These are phyloP conservation scores for Colletotrichum horii DNA, from an alignment of 2,329 filamentous ascomycete species.

Conservation along the genomic window DNA sequence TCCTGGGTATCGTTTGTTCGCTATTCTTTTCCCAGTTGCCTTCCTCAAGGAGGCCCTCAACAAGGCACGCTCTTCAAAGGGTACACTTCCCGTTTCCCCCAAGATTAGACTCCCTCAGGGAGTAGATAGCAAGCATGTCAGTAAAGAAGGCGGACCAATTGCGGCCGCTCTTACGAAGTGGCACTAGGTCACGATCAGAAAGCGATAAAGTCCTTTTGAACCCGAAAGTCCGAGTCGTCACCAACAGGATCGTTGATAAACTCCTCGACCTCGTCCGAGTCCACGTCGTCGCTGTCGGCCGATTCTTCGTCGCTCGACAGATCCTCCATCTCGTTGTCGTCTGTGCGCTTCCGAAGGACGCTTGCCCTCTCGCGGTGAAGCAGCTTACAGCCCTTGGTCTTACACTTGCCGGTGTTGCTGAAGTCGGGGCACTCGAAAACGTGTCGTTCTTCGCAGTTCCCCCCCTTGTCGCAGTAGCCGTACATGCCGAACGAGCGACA, in stretches of 20 bases:
- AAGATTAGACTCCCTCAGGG: background rate
- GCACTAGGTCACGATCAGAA: conserved; percentile 31
- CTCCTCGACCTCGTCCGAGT: conserved; percentile 77
- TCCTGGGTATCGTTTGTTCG: conserved; percentile 11
- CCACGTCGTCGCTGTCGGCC: conserved; percentile 77
- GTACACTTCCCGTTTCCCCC: background rate
- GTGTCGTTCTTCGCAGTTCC: conserved; percentile 80
- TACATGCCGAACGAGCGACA: conserved; percentile 85
- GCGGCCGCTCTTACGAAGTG: conserved; percentile 3
- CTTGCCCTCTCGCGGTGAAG: conserved; percentile 89
- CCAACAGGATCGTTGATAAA: conserved; percentile 62
- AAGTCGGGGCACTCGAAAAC: conserved; percentile 95
- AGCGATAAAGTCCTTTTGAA: conserved; percentile 64
- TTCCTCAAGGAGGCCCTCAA: background rate
- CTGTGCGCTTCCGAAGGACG: conserved; percentile 69
- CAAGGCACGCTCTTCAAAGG: background rate
- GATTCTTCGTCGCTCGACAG: conserved; percentile 79
- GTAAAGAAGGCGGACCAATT: background rate
- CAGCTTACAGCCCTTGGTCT: conserved; percentile 80
- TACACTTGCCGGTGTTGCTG: conserved; percentile 87
- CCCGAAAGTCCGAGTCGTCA: conserved; percentile 59
- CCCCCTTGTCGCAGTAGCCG: conserved; percentile 88
- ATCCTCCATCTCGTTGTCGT: conserved; percentile 67
- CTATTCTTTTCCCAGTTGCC: background rate
- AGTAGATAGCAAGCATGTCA: conserved; percentile 22